A percentile compares a stretch with the other conserved stretches of the same genome.
Conservation (phyloP, 371 early-diverging fungal genomes). For the Batkoa obscura region DNA sequence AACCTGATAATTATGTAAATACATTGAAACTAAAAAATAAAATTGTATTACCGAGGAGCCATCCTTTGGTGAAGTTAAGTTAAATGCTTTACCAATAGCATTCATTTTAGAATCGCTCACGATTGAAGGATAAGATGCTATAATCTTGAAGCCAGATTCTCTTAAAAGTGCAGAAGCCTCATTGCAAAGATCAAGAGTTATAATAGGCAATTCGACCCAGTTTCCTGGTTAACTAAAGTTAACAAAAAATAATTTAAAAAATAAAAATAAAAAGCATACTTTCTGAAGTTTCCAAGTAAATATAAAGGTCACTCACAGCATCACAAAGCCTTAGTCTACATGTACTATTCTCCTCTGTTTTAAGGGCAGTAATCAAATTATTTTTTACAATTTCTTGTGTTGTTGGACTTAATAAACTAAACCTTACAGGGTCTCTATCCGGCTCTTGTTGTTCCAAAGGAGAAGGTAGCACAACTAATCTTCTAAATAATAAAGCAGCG, state of each 20-base stretch:
- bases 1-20: slow-evolving; percentile 24
- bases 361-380: slow-evolving; percentile 51
- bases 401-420: slow-evolving; percentile 25
- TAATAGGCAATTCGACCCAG: slow-evolving; percentile 65
- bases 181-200: slow-evolving; percentile 51
- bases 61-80: background rate
- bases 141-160: slow-evolving; percentile 43
- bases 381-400: slow-evolving; percentile 39
- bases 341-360: slow-evolving; percentile 41
- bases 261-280: background rate
- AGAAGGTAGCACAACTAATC: background rate
- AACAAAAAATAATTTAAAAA: slow-evolving; percentile 6
- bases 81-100: background rate
- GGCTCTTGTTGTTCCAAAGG: background rate
- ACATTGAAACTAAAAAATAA: background rate
- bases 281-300: background rate
- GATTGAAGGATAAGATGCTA: slow-evolving; percentile 29
- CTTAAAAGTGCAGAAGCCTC: slow-evolving; percentile 47
- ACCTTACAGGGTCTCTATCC: background rate
- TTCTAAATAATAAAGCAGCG: slow-evolving; percentile 2
- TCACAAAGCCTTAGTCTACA: slow-evolving; percentile 82
- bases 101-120: background rate
- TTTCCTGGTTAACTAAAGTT: no score
- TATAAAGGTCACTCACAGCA: slow-evolving; percentile 59
- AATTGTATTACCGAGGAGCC: background rate